Evolutionary conservation across 345 rosid genomes (phyloP).

Genomic region (Bruguiera parviflora): DNA sequence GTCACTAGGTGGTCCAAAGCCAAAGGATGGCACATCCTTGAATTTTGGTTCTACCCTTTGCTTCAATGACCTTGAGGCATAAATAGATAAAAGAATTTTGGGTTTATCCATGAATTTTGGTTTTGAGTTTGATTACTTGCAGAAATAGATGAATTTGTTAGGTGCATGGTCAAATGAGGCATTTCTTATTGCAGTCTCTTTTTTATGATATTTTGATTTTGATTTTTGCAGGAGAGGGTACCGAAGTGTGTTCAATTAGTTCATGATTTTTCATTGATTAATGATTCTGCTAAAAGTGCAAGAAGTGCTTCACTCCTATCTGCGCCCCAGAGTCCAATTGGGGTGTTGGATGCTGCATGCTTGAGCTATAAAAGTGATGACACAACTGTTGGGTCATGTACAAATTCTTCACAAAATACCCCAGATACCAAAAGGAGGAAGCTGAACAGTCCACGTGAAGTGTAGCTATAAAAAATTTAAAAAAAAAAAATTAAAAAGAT

Average conservation of each 20-base stretch:
- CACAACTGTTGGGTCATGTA: slow-evolving; percentile 38
- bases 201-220: not conserved
- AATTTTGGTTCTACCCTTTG: slow-evolving; percentile 10
- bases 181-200: not conserved
- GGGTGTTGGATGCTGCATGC: slow-evolving; percentile 69
- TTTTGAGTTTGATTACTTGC: slow-evolving; percentile 17
- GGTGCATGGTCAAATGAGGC: not conserved
- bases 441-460: slow-evolving; percentile 36
- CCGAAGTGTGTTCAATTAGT: slow-evolving; percentile 41
- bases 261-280: slow-evolving; percentile 30
- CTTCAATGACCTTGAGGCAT: too few relatives aligned
- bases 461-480: slow-evolving; percentile 15
- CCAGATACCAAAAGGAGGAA: slow-evolving; percentile 50
- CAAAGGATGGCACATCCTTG: slow-evolving; percentile 13
- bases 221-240: slow-evolving; percentile 50
- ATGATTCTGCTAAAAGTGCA: slow-evolving; percentile 24
- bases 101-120: not conserved
- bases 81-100: too few relatives aligned
- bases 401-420: slow-evolving; percentile 40
- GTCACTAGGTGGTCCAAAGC: slow-evolving; percentile 24
- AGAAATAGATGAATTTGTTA: not conserved
- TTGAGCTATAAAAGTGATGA: slow-evolving; percentile 62
- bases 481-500: too few relatives aligned
- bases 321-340: slow-evolving; percentile 62
- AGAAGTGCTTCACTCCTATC: slow-evolving; percentile 26